Evolutionary conservation across 2,329 filamentous ascomycete species (phyloP), one percentile per base, ranked within the genome.

Genomic region (Nemania sp.): DNA sequence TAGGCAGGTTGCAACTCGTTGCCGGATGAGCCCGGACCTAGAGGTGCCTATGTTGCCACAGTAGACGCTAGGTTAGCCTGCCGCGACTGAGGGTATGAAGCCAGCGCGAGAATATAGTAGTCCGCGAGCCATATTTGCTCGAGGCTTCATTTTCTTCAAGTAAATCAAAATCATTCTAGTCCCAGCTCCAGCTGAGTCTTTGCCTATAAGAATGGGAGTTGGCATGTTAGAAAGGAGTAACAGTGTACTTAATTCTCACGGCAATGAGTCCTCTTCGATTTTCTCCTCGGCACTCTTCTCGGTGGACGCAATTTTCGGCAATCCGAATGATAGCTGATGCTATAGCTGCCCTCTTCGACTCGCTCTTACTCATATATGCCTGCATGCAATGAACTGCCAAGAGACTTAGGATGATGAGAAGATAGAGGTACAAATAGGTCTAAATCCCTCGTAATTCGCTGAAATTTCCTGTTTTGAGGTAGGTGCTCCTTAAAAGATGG

Each of bases 331-430:
- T 9, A 26, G 19, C 24, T 19, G 20, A 45, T 20, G 28, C 26
- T 45, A 9, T 15, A 15, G 15, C 22, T 15, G n/a, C 6, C 8
- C 11, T 15, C 5, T 17, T 36, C 31, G 19, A 23, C 26, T 24
- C 11, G 7, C 14, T 28, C 22, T 12, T 52, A 14, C 5, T 30
- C 11, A 11, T 24, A 11, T 49, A 34, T 39, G 28, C 19, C 31
- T 48, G 8, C 24, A 20, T 11, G 34, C 20, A 17, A 28, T 14
- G n/a, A 17, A 9, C 23, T 48, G 51, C 51, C 54, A 54, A 54
- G 53, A 41, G 5, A 41, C 43, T 52, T 11, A 45, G 43, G 44
- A 22, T 37, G 14, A 28, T 39, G 14, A 19, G n/a, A 28, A n/a
- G 7, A 28, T 2, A 14, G 4, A 20, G 15, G 22, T 17, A 30